A percentile compares a stretch with the other conserved stretches of the same genome.
phyloP scores from a whole-genome alignment of 306 rosid species.

The Bauhinia variegata region DNA sequence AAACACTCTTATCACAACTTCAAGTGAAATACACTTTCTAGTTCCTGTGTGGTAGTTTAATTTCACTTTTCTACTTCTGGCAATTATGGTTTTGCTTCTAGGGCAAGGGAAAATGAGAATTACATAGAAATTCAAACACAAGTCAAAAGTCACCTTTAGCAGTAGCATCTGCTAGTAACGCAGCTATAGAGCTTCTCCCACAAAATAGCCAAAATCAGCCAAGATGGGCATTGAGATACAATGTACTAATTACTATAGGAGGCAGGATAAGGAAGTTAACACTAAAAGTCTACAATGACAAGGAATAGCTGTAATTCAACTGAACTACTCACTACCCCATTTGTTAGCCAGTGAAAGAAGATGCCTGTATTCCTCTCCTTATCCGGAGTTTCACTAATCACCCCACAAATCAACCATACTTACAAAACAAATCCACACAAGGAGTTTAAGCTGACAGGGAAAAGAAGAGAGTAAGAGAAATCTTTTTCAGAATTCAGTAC shows the following conservation, averaged over 20 bases:
- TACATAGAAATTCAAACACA: not conserved
- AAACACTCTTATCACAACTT: not conserved
- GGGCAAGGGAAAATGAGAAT: not conserved
- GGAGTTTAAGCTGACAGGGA: conserved; percentile 5
- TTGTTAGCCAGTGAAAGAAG: not conserved
- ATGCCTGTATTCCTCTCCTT: not conserved
- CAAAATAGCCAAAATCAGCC: not conserved
- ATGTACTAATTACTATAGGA: not conserved
- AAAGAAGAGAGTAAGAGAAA: not conserved
- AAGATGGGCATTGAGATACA: not conserved
- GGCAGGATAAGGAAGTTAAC: not conserved
- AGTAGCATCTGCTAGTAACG: not conserved
- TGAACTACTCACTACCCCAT: not conserved
- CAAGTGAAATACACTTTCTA: not conserved
- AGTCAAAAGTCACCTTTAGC: not conserved
- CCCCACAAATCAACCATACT: not conserved
- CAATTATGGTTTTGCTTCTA: no score
- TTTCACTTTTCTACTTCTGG: no score
- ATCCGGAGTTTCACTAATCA: not conserved
- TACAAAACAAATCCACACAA: not conserved
- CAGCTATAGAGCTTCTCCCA: no score
- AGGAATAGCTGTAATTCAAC: not conserved
- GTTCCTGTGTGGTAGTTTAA: not conserved
- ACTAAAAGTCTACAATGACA: not conserved
- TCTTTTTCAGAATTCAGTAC: conserved; percentile 47